A percentile compares a stretch with the other conserved stretches of the same genome.
Evolutionary conservation across 129 eudicot species (phyloP).

Genomic region (Centaurea solstitialis): DNA sequence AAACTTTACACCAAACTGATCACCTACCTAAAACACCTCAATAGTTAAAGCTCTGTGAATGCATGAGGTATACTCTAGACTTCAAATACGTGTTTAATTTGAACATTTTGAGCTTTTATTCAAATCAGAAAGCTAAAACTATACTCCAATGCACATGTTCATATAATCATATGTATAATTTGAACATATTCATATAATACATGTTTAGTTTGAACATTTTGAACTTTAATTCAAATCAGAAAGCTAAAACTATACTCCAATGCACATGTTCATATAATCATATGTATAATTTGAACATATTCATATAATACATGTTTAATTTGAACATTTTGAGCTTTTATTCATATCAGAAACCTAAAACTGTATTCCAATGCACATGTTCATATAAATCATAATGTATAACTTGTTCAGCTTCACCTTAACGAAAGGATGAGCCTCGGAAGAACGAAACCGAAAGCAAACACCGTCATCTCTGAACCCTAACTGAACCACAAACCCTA

Average conservation of each 20-base stretch:
- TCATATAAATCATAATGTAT: background rate
- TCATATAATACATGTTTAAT: background rate
- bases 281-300: no score
- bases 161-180: no score
- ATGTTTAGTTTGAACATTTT: background rate
- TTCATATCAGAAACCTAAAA: background rate
- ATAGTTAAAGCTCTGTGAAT: background rate
- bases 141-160: no score
- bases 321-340: background rate
- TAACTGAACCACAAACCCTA: constrained; percentile 64
- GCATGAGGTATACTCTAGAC: background rate
- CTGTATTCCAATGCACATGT: background rate
- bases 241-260: no score
- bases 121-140: background rate
- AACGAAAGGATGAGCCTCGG: constrained; percentile 71
- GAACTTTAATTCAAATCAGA: background rate
- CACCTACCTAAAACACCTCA: background rate
- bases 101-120: background rate
- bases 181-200: no score
- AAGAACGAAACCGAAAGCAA: constrained; percentile 39
- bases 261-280: no score
- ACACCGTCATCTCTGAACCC: constrained; percentile 44
- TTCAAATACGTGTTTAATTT: constrained; percentile 4
- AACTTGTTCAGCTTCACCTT: constrained; percentile 46
- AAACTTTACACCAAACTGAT: background rate